phyloP scores from a whole-genome alignment of 75 land plant species.

The Adiantum capillusveneris region DNA sequence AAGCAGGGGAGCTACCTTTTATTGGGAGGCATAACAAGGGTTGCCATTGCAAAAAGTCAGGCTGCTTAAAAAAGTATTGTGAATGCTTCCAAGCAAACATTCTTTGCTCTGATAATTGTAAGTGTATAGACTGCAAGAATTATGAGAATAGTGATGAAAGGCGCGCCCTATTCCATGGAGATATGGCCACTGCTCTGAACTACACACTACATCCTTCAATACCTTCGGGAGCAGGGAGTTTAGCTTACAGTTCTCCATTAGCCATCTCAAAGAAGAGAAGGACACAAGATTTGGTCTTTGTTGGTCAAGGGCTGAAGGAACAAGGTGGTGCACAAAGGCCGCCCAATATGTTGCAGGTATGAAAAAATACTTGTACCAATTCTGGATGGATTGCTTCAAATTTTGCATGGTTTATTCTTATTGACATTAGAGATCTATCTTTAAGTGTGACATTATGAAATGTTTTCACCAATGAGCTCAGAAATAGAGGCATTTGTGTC shows the following conservation, averaged over 20 bases:
- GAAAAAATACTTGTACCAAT: no score
- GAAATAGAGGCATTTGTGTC: no score
- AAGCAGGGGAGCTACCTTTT: slow-evolving; percentile 57
- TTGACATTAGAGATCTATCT: no score
- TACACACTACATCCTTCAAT: slow-evolving; percentile 63
- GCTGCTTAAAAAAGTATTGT: slow-evolving; percentile 96
- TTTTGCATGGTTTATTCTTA: no score
- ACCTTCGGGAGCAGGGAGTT: slow-evolving; percentile 55
- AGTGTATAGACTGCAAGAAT: slow-evolving; percentile 94
- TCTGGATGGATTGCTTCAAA: no score
- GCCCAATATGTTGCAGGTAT: slow-evolving; percentile 50
- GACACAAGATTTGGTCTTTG: slow-evolving; percentile 60
- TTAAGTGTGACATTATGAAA: no score
- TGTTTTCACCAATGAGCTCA: no score
- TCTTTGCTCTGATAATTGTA: slow-evolving; percentile 95
- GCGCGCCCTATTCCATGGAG: slow-evolving; percentile 71
- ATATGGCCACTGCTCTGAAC: slow-evolving; percentile 40
- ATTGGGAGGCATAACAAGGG: slow-evolving; percentile 91
- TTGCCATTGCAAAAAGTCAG: slow-evolving; percentile 98
- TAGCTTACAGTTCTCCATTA: slow-evolving; percentile 65
- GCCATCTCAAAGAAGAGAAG: slow-evolving; percentile 53
- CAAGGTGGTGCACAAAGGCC: slow-evolving; percentile 28
- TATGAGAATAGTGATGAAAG: slow-evolving; percentile 95
- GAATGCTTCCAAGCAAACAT: slow-evolving; percentile 98
- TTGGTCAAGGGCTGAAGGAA: slow-evolving; percentile 45